Evolutionary conservation across 1,284 basidiomycete genomes (phyloP).

Genomic region (Farysia itapuensis): DNA sequence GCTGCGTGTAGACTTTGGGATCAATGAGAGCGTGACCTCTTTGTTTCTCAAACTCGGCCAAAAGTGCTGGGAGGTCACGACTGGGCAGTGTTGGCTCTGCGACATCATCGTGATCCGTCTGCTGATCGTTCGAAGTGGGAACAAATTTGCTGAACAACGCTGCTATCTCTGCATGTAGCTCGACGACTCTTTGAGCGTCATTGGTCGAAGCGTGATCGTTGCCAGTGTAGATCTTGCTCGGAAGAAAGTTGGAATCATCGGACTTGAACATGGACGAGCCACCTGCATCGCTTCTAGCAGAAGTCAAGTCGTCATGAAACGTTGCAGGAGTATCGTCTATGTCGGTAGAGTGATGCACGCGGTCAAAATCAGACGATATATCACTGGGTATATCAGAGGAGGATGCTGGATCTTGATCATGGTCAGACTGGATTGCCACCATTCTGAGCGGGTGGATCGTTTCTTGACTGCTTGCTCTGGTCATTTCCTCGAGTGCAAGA

Average conservation of each 20-base stretch:
- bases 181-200: conserved; percentile 14
- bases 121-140: conserved; percentile 13
- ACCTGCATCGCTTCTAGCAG: conserved; percentile 11
- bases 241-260: conserved; percentile 11
- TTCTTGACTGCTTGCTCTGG: background rate
- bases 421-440: conserved; percentile 15
- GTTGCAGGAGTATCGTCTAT: conserved; percentile 38
- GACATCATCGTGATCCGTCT: conserved; percentile 4
- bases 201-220: conserved; percentile 10
- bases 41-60: conserved; percentile 29
- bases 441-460: background rate
- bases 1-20: conserved; percentile 18
- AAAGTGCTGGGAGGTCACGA: conserved; percentile 25
- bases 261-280: conserved; percentile 12
- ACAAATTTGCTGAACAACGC: conserved; percentile 29
- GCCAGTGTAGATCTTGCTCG: conserved; percentile 8
- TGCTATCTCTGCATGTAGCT: conserved; percentile 18
- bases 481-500: no score
- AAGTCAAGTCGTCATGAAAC: conserved; percentile 21
- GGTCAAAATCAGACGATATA: conserved; percentile 23
- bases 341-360: conserved; percentile 4
- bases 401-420: conserved; percentile 15
- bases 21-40: conserved; percentile 26
- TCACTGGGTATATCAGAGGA: conserved; percentile 18
- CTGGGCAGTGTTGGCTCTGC: conserved; percentile 23